These are phyloP conservation scores for Rosa chinensis DNA, from an alignment of 306 rosid genomes.

Conservation along the genomic window DNA sequence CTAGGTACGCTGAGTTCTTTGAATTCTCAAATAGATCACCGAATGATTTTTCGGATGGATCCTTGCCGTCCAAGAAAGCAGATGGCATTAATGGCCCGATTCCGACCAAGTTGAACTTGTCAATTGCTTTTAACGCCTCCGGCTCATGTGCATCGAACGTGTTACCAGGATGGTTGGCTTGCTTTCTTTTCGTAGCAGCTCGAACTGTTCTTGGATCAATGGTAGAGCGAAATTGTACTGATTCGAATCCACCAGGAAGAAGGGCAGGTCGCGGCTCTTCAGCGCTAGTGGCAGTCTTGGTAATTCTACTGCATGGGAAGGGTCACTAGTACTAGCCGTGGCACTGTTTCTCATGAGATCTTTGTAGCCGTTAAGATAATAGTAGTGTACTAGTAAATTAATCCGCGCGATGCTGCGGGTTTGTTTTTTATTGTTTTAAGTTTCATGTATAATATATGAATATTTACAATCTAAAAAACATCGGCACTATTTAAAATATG, in stretches of 20 bases:
- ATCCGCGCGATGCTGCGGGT: no score
- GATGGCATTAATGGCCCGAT: background rate
- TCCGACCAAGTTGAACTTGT: conserved; percentile 9
- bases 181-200: conserved; percentile 1
- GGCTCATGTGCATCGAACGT: conserved; percentile 29
- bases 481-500: no score
- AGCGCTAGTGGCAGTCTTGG: conserved; percentile 23
- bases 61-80: conserved; percentile 7
- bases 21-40: conserved; percentile 7
- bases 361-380: conserved; percentile 32
- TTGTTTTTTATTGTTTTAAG: no score
- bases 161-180: conserved; percentile 25
- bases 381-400: conserved; percentile 6
- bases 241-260: conserved; percentile 18
- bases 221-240: background rate
- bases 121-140: conserved; percentile 23
- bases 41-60: background rate
- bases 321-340: background rate
- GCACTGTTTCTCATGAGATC: background rate
- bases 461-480: no score
- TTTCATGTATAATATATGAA: no score
- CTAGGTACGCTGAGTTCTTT: background rate
- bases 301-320: background rate
- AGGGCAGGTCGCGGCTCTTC: conserved; percentile 29
- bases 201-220: conserved; percentile 8